Conservation (phyloP, 441 rosid genomes). For the Erysimum cheiri region DNA sequence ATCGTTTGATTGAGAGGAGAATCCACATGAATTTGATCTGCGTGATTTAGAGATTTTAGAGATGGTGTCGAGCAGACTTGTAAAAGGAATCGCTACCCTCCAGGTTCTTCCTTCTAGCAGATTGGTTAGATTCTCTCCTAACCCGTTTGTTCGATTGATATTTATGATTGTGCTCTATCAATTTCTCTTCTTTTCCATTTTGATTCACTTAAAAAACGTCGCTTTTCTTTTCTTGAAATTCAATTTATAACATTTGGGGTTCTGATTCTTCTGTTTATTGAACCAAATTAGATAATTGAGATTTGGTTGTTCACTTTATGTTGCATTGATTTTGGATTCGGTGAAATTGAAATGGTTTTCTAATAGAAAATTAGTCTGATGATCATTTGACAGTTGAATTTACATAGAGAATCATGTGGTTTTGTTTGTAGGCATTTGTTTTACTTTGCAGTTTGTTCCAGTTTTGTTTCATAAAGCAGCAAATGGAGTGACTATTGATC, state of each 20-base stretch:
- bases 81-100: constrained; percentile 54
- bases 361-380: background rate
- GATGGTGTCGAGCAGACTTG: constrained; percentile 56
- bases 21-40: no score
- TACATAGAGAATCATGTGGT: constrained; percentile 20
- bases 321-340: background rate
- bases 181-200: background rate
- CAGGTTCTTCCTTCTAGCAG: constrained; percentile 53
- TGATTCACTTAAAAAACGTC: background rate
- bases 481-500: constrained; percentile 81
- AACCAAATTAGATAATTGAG: background rate
- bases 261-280: constrained; percentile 7
- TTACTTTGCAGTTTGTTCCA: constrained; percentile 60
- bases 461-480: constrained; percentile 66
- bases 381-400: constrained; percentile 2
- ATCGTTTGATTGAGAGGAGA: no score
- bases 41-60: constrained; percentile 54
- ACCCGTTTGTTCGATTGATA: background rate
- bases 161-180: constrained; percentile 7
- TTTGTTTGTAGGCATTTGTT: constrained; percentile 49
- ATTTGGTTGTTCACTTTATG: background rate
- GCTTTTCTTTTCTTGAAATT: background rate
- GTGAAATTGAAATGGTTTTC: constrained; percentile 6
- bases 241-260: background rate
- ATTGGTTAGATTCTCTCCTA: constrained; percentile 45